These are phyloP conservation scores for Stellera chamaejasme DNA, from an alignment of 345 rosid species.

Conservation along the genomic window DNA sequence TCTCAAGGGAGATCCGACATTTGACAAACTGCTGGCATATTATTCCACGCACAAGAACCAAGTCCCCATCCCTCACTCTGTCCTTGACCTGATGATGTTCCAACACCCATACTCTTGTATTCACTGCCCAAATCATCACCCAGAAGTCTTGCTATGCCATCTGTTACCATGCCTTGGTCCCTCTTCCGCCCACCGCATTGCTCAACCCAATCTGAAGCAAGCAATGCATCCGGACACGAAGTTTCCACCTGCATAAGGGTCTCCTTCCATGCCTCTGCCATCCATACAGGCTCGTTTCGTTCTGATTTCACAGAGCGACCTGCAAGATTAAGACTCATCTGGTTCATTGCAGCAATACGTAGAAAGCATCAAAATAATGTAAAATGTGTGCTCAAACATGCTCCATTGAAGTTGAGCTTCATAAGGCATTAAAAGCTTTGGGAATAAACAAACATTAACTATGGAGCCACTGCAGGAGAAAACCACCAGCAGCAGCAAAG, in stretches of 20 bases:
- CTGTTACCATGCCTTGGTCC: conserved; percentile 46
- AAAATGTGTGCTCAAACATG: not conserved
- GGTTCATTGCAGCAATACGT: not conserved
- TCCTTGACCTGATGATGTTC: conserved; percentile 16
- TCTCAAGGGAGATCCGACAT: conserved; percentile 49
- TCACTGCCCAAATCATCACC: conserved; percentile 65
- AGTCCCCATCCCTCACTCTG: conserved; percentile 53
- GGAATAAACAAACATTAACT: not conserved
- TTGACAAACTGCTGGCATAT: conserved; percentile 77
- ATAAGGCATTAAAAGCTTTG: not conserved
- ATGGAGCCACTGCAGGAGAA: too few relatives aligned
- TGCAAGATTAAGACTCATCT: conserved; percentile 16
- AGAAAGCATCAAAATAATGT: not conserved
- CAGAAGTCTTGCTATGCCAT: conserved; percentile 58
- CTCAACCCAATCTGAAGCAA: conserved; percentile 72
- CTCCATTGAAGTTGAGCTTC: too few relatives aligned
- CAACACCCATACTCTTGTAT: conserved; percentile 45
- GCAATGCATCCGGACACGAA: conserved; percentile 53
- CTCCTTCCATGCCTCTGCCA: conserved; percentile 29
- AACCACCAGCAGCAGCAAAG: too few relatives aligned
- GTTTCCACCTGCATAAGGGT: conserved; percentile 21
- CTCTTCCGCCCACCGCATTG: conserved; percentile 41
- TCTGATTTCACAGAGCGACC: conserved; percentile 39
- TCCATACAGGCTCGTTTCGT: conserved; percentile 25
- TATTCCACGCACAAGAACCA: conserved; percentile 69